Percentiles rank a stretch among this genome's conserved stretches.
phyloP scores from a whole-genome alignment of 108 stramenopile species.

The Cyclotella kingstonii region DNA sequence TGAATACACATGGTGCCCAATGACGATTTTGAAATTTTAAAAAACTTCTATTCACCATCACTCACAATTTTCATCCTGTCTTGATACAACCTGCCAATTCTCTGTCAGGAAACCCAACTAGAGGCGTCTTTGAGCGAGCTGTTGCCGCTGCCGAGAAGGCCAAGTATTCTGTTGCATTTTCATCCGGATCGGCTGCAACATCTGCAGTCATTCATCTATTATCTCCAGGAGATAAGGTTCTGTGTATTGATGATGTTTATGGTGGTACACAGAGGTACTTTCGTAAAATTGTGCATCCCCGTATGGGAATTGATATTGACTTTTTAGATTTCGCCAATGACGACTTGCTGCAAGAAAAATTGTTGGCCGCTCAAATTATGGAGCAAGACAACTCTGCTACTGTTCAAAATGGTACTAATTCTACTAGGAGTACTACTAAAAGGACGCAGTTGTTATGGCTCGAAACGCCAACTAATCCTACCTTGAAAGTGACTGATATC shows the following conservation, averaged over 20 bases:
- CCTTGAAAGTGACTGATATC: conserved; percentile 81
- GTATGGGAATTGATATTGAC: conserved; percentile 48
- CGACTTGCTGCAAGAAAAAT: conserved; percentile 13
- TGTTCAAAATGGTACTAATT: neutral
- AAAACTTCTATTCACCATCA: neutral
- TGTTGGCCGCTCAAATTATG: conserved; percentile 6
- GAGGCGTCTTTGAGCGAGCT: conserved; percentile 84
- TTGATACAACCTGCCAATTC: too few species aligned
- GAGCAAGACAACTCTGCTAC: too few species aligned
- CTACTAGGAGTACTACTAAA: neutral
- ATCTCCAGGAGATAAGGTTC: conserved; percentile 60
- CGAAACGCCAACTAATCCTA: conserved; percentile 93
- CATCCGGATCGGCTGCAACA: conserved; percentile 90
- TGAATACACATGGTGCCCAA: neutral
- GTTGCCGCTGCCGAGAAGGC: conserved; percentile 69
- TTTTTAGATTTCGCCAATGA: conserved; percentile 46
- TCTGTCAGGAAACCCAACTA: conserved; percentile 64
- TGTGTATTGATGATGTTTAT: conserved; percentile 81
- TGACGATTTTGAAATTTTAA: neutral
- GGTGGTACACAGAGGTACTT: conserved; percentile 84
- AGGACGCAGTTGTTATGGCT: conserved; percentile 83
- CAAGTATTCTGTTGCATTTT: conserved; percentile 67
- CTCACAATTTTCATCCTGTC: neutral
- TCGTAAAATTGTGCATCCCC: conserved; percentile 52
- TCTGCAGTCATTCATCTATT: conserved; percentile 76